Conservation (phyloP, 2,329 filamentous ascomycete genomes). For the Xylariaceae sp. region DNA sequence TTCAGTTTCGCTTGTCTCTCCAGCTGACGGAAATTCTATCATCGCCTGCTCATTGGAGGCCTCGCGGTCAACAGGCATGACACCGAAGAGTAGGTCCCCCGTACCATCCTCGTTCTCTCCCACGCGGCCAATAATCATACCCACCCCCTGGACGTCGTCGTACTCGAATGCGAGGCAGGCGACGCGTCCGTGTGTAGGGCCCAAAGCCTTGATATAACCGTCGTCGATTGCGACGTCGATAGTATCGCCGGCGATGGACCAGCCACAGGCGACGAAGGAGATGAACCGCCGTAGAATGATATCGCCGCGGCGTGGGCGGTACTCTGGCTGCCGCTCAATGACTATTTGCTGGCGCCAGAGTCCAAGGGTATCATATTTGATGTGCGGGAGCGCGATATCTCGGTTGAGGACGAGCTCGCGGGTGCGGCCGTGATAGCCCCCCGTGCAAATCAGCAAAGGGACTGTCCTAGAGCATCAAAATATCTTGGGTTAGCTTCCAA, state of each 20-base stretch:
- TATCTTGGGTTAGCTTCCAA: neutral
- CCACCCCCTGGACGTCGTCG: neutral
- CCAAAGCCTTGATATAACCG: conserved; percentile 3
- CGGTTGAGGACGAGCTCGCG: conserved; percentile 11
- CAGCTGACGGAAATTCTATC: neutral
- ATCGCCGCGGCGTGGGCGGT: conserved; percentile 5
- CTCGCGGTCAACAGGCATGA: conserved; percentile 1
- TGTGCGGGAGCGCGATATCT: neutral
- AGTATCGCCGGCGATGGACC: neutral
- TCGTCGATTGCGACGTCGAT: conserved; percentile 5
- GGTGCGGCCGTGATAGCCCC: conserved; percentile 9
- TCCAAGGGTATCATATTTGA: conserved; percentile 2
- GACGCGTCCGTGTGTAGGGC: neutral
- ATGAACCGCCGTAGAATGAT: conserved; percentile 15
- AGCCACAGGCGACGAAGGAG: neutral
- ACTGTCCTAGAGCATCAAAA: neutral
- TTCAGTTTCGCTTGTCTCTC: neutral
- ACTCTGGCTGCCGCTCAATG: conserved; percentile 7
- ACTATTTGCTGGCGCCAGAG: neutral
- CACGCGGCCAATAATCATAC: conserved; percentile 4
- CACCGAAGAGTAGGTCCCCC: conserved; percentile 5
- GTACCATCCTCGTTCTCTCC: neutral
- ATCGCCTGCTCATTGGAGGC: neutral
- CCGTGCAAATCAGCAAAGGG: conserved; percentile 7
- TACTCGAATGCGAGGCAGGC: conserved; percentile 6